Conservation (phyloP, 2,329 filamentous ascomycete species). For the Tolypocladium guangdongense region DNA sequence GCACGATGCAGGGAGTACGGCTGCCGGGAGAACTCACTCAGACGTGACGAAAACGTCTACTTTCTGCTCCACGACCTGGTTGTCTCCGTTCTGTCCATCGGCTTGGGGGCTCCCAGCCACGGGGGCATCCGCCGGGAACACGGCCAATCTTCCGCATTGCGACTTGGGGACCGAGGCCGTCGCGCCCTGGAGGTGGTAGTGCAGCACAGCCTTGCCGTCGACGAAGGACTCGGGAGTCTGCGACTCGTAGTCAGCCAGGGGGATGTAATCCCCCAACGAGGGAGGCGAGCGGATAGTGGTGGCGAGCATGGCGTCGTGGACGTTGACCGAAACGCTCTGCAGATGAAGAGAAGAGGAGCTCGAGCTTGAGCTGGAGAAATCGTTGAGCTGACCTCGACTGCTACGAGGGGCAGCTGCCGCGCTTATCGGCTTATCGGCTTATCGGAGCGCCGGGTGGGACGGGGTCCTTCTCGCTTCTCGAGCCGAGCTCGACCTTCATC, state of each 20-base stretch:
- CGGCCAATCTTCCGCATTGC: conserved; percentile 43
- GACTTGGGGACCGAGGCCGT: conserved; percentile 46
- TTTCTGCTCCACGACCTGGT: conserved; percentile 30
- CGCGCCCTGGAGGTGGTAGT: conserved; percentile 47
- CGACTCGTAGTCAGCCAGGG: conserved; percentile 57
- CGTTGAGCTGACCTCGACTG: neutral
- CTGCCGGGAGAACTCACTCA: conserved; percentile 26
- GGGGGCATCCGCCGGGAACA: conserved; percentile 33
- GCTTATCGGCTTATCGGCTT: conserved; percentile 7
- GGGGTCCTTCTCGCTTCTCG: neutral
- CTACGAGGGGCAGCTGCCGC: neutral
- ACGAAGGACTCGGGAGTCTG: conserved; percentile 66
- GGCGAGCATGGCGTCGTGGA: conserved; percentile 25
- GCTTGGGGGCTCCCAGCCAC: conserved; percentile 11
- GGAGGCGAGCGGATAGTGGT: conserved; percentile 49
- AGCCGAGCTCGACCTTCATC: neutral
- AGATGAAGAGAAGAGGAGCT: neutral
- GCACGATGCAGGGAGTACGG: neutral
- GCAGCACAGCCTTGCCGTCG: conserved; percentile 58
- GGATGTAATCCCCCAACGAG: conserved; percentile 46
- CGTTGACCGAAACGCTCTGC: neutral
- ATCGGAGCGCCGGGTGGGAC: conserved; percentile 2
- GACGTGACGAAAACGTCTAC: conserved; percentile 50
- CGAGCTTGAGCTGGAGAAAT: neutral
- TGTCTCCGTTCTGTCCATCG: conserved; percentile 19